Evolutionary conservation across 2,329 filamentous ascomycete species (phyloP).

Genomic region (Ceratocystis ficicola): DNA sequence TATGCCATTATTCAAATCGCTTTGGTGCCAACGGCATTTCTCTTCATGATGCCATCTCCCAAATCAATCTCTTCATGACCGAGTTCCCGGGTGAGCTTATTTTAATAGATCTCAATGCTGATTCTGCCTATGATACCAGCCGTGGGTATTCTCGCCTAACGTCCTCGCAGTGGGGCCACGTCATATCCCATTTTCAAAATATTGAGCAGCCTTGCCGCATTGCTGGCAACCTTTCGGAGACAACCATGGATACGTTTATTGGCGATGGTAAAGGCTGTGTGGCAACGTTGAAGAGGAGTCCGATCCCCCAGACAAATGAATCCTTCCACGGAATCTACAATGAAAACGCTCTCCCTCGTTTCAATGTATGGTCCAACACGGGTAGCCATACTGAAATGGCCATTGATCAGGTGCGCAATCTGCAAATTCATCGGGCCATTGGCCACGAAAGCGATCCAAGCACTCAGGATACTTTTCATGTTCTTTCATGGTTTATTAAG

Average conservation of each 20-base stretch:
- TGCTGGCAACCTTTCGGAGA: constrained; percentile 25
- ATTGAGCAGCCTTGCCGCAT: constrained; percentile 26
- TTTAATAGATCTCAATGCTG: constrained; percentile 32
- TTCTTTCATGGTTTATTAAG: constrained; percentile 17
- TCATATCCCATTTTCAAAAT: constrained; percentile 32
- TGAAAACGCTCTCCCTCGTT: constrained; percentile 4
- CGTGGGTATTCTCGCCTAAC: constrained; percentile 27
- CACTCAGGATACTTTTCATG: constrained; percentile 14
- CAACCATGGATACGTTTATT: constrained; percentile 27
- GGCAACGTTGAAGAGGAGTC: constrained; percentile 19
- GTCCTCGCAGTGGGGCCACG: constrained; percentile 28
- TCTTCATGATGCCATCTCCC: constrained; percentile 31
- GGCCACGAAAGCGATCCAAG: constrained; percentile 9
- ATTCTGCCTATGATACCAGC: constrained; percentile 24
- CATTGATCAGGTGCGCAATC: constrained; percentile 15
- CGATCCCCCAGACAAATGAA: constrained; percentile 14
- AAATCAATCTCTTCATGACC: constrained; percentile 34
- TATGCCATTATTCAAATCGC: constrained; percentile 16
- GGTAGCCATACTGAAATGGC: constrained; percentile 14
- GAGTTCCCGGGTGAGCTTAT: constrained; percentile 34
- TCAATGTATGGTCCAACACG: constrained; percentile 15
- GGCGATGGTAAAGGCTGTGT: constrained; percentile 26
- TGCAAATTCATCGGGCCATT: constrained; percentile 15
- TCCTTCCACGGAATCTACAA: constrained; percentile 8
- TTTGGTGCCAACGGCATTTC: constrained; percentile 21